phyloP scores from a whole-genome alignment of 805 yeast genomes.

The Clavispora vitiphila region DNA sequence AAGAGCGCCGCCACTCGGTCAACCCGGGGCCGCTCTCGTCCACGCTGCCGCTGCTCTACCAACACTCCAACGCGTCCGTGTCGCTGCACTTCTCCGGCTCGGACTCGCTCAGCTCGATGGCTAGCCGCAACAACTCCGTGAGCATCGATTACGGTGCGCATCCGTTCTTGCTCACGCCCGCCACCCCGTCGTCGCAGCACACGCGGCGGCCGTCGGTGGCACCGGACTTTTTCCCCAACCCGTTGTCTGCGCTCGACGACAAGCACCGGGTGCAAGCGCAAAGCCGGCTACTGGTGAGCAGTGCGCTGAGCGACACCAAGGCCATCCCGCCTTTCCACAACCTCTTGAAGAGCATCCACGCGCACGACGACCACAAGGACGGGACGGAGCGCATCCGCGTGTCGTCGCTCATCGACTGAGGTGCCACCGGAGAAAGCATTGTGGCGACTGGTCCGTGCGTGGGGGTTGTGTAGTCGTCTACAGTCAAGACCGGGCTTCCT shows the following conservation, averaged over 20 bases:
- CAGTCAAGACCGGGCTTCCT: too few species aligned
- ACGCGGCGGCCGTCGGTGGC: conserved; percentile 38
- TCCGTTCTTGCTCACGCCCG: conserved; percentile 2
- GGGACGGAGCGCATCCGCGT: conserved; percentile 7
- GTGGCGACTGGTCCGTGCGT: too few species aligned
- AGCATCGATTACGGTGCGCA: background rate
- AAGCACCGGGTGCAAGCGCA: background rate
- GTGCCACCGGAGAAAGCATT: too few species aligned
- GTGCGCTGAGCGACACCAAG: conserved; percentile 1
- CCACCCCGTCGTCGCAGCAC: conserved; percentile 2
- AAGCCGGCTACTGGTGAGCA: conserved; percentile 3
- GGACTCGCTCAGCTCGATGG: background rate
- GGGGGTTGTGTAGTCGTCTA: too few species aligned
- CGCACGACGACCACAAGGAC: conserved; percentile 2
- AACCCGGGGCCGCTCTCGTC: background rate
- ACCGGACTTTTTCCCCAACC: conserved; percentile 41
- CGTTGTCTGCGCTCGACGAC: conserved; percentile 12
- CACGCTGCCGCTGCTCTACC: conserved; percentile 4
- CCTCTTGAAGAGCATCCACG: conserved; percentile 6
- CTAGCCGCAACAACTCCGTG: conserved; percentile 2
- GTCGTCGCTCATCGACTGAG: conserved; percentile 12
- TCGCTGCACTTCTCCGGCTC: conserved; percentile 1
- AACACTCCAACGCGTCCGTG: background rate
- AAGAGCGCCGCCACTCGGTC: conserved; percentile 7
- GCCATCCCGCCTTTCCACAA: conserved; percentile 8